Conservation (phyloP, 202 grass and related monocot species). For the Tripidium arundinaceum region DNA sequence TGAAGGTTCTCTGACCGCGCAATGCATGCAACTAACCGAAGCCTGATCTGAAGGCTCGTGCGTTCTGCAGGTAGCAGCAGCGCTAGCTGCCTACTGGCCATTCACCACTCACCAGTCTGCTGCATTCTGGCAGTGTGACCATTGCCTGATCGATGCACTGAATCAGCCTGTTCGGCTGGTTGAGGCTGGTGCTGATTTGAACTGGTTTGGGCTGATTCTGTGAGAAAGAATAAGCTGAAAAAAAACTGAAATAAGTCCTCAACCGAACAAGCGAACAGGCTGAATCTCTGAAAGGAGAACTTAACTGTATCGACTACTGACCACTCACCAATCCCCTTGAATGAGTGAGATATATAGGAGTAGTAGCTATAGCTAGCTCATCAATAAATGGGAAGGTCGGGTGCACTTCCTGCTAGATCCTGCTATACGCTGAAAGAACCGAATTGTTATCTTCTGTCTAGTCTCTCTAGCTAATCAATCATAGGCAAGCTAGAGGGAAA, state of each 20-base stretch:
- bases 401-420: not conserved
- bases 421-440: conserved; percentile 12
- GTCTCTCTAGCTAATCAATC: conserved; percentile 24
- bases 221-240: no score
- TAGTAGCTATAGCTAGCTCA: not conserved
- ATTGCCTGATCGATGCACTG: not conserved
- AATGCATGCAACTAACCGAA: no score
- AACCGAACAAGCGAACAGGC: no score
- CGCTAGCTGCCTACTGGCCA: no score
- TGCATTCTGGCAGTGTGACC: not conserved
- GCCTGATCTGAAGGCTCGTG: not conserved
- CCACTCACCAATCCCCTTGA: not conserved
- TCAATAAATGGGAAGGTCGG: not conserved
- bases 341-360: not conserved
- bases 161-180: no score
- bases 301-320: no score
- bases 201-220: no score
- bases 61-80: not conserved
- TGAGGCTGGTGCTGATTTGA: no score
- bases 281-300: no score
- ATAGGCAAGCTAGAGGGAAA: conserved; percentile 1
- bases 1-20: no score
- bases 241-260: no score
- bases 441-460: conserved; percentile 25
- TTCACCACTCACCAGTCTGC: no score